A percentile compares a stretch with the other conserved stretches of the same genome.
phyloP scores from a whole-genome alignment of 1,284 basidiomycete genomes.

The Neonothopanus nambi region DNA sequence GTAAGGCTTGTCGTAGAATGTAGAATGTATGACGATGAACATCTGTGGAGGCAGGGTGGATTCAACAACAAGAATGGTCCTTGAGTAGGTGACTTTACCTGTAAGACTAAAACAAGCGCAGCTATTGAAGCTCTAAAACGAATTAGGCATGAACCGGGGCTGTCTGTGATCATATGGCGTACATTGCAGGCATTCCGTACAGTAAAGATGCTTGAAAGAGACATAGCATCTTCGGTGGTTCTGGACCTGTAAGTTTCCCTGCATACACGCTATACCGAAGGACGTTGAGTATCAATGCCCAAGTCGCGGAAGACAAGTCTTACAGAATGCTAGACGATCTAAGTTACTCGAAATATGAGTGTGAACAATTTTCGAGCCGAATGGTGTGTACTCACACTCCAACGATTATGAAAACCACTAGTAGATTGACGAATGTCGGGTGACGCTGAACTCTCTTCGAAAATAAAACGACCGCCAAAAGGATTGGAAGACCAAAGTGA shows the following conservation, averaged over 20 bases:
- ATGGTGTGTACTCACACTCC: constrained; percentile 33
- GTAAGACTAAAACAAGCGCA: constrained; percentile 43
- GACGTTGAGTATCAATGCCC: background rate
- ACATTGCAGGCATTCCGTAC: constrained; percentile 51
- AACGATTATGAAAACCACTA: constrained; percentile 42
- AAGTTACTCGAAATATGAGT: background rate
- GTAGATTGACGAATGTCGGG: constrained; percentile 48
- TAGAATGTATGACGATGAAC: constrained; percentile 41
- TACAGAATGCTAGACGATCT: constrained; percentile 38
- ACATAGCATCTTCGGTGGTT: constrained; percentile 44
- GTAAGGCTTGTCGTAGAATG: constrained; percentile 33
- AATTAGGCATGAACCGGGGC: background rate
- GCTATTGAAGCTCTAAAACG: constrained; percentile 38
- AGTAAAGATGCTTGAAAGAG: constrained; percentile 47
- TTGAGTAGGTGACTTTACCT: constrained; percentile 27
- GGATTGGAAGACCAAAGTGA: constrained; percentile 46
- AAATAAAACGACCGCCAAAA: constrained; percentile 39
- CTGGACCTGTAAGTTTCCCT: constrained; percentile 40
- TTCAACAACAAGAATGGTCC: no score
- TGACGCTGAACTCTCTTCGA: constrained; percentile 44
- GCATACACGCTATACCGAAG: constrained; percentile 37
- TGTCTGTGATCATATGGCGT: constrained; percentile 18
- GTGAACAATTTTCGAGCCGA: constrained; percentile 10
- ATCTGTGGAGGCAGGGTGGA: constrained; percentile 29
- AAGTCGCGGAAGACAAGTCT: constrained; percentile 13